Percentiles rank a stretch among this genome's conserved stretches.
These are phyloP conservation scores for Hemisphaericaspora xylofermentans DNA, from an alignment of 1,139 yeast species.

Conservation along the genomic window DNA sequence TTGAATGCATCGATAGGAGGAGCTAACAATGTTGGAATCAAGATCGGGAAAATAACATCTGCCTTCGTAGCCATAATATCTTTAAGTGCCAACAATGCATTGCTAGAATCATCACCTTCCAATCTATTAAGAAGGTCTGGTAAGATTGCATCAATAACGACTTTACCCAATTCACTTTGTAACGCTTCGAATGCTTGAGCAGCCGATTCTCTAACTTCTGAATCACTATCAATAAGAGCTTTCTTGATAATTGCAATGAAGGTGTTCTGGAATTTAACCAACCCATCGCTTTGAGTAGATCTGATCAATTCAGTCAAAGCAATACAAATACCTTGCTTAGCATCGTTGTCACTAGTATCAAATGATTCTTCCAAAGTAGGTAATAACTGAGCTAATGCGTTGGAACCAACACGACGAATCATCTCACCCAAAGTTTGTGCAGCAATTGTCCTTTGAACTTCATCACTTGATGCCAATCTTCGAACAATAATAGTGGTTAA, in stretches of 20 bases:
- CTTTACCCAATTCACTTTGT: slow-evolving; percentile 78
- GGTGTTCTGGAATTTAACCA: slow-evolving; percentile 63
- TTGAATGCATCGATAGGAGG: slow-evolving; percentile 84
- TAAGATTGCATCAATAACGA: slow-evolving; percentile 82
- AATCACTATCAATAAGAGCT: slow-evolving; percentile 73
- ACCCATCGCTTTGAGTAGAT: slow-evolving; percentile 65
- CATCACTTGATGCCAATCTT: slow-evolving; percentile 78
- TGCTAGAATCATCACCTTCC: slow-evolving; percentile 64
- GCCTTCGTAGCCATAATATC: slow-evolving; percentile 92
- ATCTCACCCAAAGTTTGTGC: slow-evolving; percentile 94
- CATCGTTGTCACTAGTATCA: slow-evolving; percentile 64
- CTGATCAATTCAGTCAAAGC: slow-evolving; percentile 84
- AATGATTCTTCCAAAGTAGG: slow-evolving; percentile 80
- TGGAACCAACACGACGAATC: slow-evolving; percentile 92
- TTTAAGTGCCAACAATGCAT: slow-evolving; percentile 83
- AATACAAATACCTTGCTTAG: slow-evolving; percentile 94
- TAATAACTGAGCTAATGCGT: slow-evolving; percentile 77
- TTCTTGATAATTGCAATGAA: slow-evolving; percentile 75
- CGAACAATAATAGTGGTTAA: slow-evolving; percentile 78
- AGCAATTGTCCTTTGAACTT: slow-evolving; percentile 79
- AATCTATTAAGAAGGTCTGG: slow-evolving; percentile 78
- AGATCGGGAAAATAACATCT: slow-evolving; percentile 88
- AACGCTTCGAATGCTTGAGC: slow-evolving; percentile 87
- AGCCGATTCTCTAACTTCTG: slow-evolving; percentile 83
- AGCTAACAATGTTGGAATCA: slow-evolving; percentile 78